Base-by-base conservation (phyloP, 768 basidiomycete species). In the Bullera alba region DNA sequence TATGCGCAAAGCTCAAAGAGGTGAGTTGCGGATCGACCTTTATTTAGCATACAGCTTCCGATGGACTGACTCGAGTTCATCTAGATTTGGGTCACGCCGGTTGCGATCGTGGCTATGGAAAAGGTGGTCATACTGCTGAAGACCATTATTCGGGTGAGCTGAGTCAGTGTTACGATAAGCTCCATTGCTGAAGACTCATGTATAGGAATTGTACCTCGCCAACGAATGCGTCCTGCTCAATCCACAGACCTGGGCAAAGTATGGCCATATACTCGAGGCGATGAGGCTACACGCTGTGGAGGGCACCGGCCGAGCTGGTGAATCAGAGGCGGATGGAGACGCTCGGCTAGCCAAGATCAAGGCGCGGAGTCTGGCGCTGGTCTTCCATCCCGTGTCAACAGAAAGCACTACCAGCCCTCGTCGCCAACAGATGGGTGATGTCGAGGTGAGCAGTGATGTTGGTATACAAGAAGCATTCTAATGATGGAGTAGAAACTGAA, bases 351-450 rank as follows among this genome's bases (percentile, higher is more conserved):
- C 8, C 19, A 21, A 39, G 7, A 7, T 39, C 10, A 39, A 38
- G 30, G 10, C 17, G 7, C 54, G 65, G 2, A 62, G 57, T 28
- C 39, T 48, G 16, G 53, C 51, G 1, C 38, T 67, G 6, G 27
- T 48, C 34, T 64, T 60, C 42, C 48, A 50, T 28, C 56, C 63
- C 0, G 28, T 45, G 7, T 25, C 46, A 7, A 47, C 52, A 14
- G 52, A 56, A 25, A 48, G 54, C 28, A 53, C 60, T 0, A 49
- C 60, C 22, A 63, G 59, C 54, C 67, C 61, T 2, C 50, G 67
- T 16, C 37, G 63, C n/a, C 64, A 62, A 36, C 63, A 65, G 35
- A 65, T 69, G 55, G 63, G 60, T 23, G 66, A 68, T 45, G 57
- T 65, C 12, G 57, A 60, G 28, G 63, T 57, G 26, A 52, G 63